phyloP scores from a whole-genome alignment of 495 filamentous ascomycete species.

The Trichoderma virens region DNA sequence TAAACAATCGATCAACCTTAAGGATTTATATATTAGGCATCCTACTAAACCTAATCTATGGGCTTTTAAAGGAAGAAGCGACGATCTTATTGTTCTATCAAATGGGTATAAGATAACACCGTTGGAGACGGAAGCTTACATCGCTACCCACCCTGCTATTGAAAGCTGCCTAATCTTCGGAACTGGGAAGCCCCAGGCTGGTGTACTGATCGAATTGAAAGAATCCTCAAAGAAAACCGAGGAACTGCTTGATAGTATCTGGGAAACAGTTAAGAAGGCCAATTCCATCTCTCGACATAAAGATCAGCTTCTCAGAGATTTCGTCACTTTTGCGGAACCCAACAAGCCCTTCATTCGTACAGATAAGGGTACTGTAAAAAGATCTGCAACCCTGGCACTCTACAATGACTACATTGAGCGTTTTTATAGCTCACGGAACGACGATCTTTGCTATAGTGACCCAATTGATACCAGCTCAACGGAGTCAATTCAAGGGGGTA shows the following conservation, averaged over 20 bases:
- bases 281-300: conserved; percentile 22
- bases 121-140: conserved; percentile 27
- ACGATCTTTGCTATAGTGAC: conserved; percentile 11
- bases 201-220: conserved; percentile 22
- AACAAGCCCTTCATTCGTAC: conserved; percentile 34
- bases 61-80: conserved; percentile 31
- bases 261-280: conserved; percentile 18
- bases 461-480: conserved; percentile 17
- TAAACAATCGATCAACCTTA: conserved; percentile 28
- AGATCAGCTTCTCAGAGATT: conserved; percentile 20
- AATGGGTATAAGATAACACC: conserved; percentile 48
- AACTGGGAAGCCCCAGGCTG: conserved; percentile 22
- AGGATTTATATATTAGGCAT: conserved; percentile 38
- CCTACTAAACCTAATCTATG: conserved; percentile 29
- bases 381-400: conserved; percentile 23
- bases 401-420: conserved; percentile 31
- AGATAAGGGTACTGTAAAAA: conserved; percentile 37
- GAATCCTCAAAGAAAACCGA: conserved; percentile 14
- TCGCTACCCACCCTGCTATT: conserved; percentile 27
- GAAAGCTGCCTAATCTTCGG: conserved; percentile 30
- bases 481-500: conserved; percentile 13
- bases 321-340: conserved; percentile 25
- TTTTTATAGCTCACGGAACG: conserved; percentile 18
- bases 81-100: conserved; percentile 27
- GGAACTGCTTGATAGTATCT: conserved; percentile 24